Evolutionary conservation across 345 rosid genomes (phyloP), one percentile per base, ranked within the genome.

Genomic region (Psidium guajava): DNA sequence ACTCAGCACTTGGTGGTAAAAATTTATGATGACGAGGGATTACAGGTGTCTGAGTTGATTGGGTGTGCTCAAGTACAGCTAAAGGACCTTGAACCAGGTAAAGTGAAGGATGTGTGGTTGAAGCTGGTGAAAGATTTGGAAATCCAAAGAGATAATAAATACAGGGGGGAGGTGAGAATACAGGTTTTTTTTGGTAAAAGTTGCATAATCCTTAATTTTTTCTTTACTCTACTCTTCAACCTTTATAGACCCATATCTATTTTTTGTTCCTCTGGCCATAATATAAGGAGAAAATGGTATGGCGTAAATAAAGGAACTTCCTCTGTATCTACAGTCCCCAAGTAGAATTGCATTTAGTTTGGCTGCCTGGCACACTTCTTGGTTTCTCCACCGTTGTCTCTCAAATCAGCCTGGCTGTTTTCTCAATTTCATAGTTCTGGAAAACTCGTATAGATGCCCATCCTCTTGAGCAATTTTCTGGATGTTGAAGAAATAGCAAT

Each of bases 81-180:
- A 89, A 89, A 90, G 74, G 97, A 93, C 85, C 99, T 98, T 88
- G 94, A 93, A 87, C 99, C 99, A 69, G 99, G 99, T 88, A 98
- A 95, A 92, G 98, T 96, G 88, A 98, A 96, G 91, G 99, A 96
- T 92, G 94, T 95, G 81, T 98, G 99, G 99, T 89, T 98, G 93
- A 94, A 94, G 88, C 91, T 98, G 86, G 99, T 98, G 83, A 98
- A 98, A 91, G 99, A 98, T 92, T 92, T 98, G 91, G 99, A 94
- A 87, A 85, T 98, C 90, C 98, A 95, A 87, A 94, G 99, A 93
- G 99, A 98, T 90, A 96, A 87, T 83, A 96, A 95, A 91, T 51
- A 92, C 88, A 89, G 99, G 88, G 99, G 99, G 81, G 91, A 94
- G 99, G 99, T 98, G 83, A 88, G 90, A 82, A 83, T 51, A 15